phyloP scores from a whole-genome alignment of 306 rosid genomes.

The Notholithocarpus densiflorus region DNA sequence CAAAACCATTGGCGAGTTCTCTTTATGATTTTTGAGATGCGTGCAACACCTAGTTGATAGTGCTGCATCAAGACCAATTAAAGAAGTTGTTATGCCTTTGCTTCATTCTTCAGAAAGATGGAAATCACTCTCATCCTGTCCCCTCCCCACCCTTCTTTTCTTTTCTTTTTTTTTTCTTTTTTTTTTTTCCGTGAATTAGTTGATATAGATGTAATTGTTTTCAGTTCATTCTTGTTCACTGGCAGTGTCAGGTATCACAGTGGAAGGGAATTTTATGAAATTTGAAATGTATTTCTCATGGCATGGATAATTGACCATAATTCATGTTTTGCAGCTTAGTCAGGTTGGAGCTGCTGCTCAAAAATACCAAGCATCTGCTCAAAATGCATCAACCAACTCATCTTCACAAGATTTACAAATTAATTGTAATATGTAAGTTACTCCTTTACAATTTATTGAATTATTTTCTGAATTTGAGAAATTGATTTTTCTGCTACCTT shows the following conservation, averaged over 20 bases:
- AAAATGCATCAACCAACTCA: constrained; percentile 76
- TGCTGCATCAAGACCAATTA: background rate
- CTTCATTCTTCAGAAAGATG: background rate
- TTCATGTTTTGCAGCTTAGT: constrained; percentile 59
- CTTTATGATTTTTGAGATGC: background rate
- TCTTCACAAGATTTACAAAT: constrained; percentile 87
- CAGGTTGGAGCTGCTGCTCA: constrained; percentile 95
- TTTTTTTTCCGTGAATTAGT: background rate
- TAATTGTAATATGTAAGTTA: constrained; percentile 85
- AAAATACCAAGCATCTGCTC: constrained; percentile 84
- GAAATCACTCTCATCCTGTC: background rate
- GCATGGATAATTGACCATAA: constrained; percentile 5
- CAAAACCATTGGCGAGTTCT: background rate
- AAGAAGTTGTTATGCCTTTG: background rate
- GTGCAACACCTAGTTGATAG: background rate
- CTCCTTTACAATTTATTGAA: background rate
- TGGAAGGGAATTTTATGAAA: background rate
- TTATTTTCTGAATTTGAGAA: background rate
- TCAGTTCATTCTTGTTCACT: too few species aligned
- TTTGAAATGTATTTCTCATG: background rate
- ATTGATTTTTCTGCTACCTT: background rate
- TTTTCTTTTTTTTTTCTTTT: too few species aligned
- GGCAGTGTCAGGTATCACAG: background rate
- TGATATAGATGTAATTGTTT: background rate
- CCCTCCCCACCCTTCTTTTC: background rate